Evolutionary conservation across 371 early-diverging fungal genomes (phyloP), one percentile per base, ranked within the genome.

Genomic region (Chytridium lagenaria): DNA sequence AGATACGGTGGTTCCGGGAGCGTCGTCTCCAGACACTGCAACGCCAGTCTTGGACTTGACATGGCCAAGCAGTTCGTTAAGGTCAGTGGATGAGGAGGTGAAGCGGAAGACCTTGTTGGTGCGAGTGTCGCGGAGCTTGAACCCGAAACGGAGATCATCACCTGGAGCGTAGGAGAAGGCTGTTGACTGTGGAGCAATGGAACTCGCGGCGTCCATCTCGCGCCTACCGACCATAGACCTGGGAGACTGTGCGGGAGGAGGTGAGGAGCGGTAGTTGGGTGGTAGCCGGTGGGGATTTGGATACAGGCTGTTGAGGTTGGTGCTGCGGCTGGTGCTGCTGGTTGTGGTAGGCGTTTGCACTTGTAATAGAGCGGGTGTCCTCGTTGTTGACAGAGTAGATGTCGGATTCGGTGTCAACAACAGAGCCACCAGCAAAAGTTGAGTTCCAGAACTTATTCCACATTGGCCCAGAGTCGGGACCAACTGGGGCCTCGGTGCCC

Each of bases 81-180:
- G 72, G 12, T 80, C 78, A 69, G 85, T 80, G 75, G 40, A 82
- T 80, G 19, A 89, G 83, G 31, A 72, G 1, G 87, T 87, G 75
- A 94, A 92, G 39, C 96, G 92, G 79, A 92, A 93, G 1, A 91
- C 91, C 69, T 91, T 90, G 50, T 89, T 86, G 23, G 87, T 86
- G 1, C 70, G 66, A 15, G 86, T 84, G 69, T 92, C 90, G 55
- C 90, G 88, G 73, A 94, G 91, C 80, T 95, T 95, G 87, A 95
- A 94, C 12, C 90, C 86, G 73, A 91, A 93, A 23, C 65, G 68
- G 0, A 76, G 85, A 51, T 85, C 85, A 70, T 84, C 85, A 37
- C 84, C 81, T 22, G 83, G 83, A 28, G 82, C 26, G 28, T 73
- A 72, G 34, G 72, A 64, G 65, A 72, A 66, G 2, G 66, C 59